A percentile compares a stretch with the other conserved stretches of the same genome.
phyloP scores from a whole-genome alignment of 2,329 filamentous ascomycete species.

The Cladophialophora exuberans region DNA sequence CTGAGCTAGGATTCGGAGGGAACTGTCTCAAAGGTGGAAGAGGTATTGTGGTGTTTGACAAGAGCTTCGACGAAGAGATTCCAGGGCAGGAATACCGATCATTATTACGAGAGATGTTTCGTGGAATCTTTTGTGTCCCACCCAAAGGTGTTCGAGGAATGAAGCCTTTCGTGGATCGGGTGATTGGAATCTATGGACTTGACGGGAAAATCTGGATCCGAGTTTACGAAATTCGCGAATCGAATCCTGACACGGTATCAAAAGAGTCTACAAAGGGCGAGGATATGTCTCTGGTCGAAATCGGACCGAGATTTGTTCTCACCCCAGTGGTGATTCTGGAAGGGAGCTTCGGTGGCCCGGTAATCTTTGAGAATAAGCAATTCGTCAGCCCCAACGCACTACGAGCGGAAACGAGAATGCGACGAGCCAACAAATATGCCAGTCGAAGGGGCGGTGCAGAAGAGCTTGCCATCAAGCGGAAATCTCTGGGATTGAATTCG shows the following conservation, averaged over 20 bases:
- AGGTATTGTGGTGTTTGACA: conserved; percentile 89
- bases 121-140: conserved; percentile 89
- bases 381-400: conserved; percentile 97
- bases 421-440: conserved; percentile 78
- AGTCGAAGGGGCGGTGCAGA: conserved; percentile 72
- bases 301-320: conserved; percentile 88
- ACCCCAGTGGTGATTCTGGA: conserved; percentile 96
- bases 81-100: conserved; percentile 48
- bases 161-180: conserved; percentile 95
- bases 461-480: conserved; percentile 74
- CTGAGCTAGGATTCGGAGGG: conserved; percentile 93
- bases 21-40: conserved; percentile 95
- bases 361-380: conserved; percentile 98
- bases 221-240: conserved; percentile 88
- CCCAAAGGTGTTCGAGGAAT: conserved; percentile 78
- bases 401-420: conserved; percentile 74
- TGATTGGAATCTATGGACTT: conserved; percentile 87
- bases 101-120: conserved; percentile 79
- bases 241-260: conserved; percentile 48
- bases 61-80: conserved; percentile 78
- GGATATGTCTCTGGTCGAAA: conserved; percentile 84
- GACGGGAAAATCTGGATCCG: conserved; percentile 96
- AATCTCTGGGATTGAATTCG: conserved; percentile 71
- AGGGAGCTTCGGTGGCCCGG: conserved; percentile 90
- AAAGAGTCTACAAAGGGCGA: conserved; percentile 33